Base-by-base conservation (phyloP, 768 basidiomycete species). In the Crucibulum laeve region DNA sequence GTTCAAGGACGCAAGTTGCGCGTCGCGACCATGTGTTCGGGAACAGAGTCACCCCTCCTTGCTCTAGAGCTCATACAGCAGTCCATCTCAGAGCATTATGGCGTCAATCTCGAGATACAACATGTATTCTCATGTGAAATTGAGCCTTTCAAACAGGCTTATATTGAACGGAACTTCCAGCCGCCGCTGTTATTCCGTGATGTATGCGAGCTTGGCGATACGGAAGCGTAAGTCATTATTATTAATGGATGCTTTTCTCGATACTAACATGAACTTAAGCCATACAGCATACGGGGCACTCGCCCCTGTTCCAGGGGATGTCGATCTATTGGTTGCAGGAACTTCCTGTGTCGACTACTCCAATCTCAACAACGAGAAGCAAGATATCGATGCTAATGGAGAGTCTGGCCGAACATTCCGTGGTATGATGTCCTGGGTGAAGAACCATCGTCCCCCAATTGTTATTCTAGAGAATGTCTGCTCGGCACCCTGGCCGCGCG, bases 71-170 rank as follows among this genome's bases (percentile, higher is more conserved):
- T 94, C 47, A 90, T 96, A 35, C 82, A 83, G 44, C 79, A 84
- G 46, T 79, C 84, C 4, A 77, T 95, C 51, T 63, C 78, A 23
- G 79, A 83, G 23, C 84, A 84, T 52, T 79, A 81, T 52, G 76
- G 69, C 3, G 53, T 85, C 41, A 67, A 74, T 2, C 65, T 96
- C 44, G 76, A 84, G 19, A 71, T 91, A 40, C 87, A 94, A 60
- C 93, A 96, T 63, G 90, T 94, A 34, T 95, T 96, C 66, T 95
- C 92, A 1, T 96, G 92, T 63, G 92, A 96, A 66, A 95, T 96
- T 44, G 93, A 93, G 58, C 92, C 93, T 3, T 95, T 92, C 74
- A 94, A 96, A 65, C 93, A 94, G 59, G 94, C 93, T 0, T 96
- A 97, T 57, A 97, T 97, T 49, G 94, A 97, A 58, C 77, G 94